Percentiles rank a stretch among this genome's conserved stretches.
Evolutionary conservation across 2,329 filamentous ascomycete species (phyloP).

Genomic region (Penicillium capsulatum): DNA sequence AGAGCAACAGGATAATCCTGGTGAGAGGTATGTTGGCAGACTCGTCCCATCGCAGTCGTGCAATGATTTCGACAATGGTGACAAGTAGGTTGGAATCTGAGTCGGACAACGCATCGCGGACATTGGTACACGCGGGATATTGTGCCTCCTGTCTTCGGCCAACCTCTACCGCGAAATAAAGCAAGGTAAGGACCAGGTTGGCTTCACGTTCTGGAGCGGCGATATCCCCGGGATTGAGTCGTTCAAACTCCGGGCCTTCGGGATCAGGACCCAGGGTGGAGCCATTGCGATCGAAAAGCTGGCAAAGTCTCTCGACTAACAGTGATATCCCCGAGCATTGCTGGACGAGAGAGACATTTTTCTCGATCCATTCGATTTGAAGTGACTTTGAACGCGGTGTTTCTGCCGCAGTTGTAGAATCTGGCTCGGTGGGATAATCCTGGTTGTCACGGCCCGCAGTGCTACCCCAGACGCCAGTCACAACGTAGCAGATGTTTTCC

Average conservation of each 20-base stretch:
- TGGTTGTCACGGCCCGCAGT: slow-evolving; percentile 52
- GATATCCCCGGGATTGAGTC: slow-evolving; percentile 30
- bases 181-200: slow-evolving; percentile 41
- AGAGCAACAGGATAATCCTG: slow-evolving; percentile 75
- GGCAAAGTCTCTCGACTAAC: slow-evolving; percentile 37
- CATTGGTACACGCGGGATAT: slow-evolving; percentile 22
- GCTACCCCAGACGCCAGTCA: slow-evolving; percentile 66
- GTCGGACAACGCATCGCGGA: slow-evolving; percentile 43
- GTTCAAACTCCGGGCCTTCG: slow-evolving; percentile 30
- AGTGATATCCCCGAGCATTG: slow-evolving; percentile 34
- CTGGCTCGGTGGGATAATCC: slow-evolving; percentile 29
- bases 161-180: slow-evolving; percentile 43
- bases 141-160: slow-evolving; percentile 35
- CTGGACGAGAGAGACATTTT: slow-evolving; percentile 38
- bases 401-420: slow-evolving; percentile 38
- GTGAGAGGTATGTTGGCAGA: slow-evolving; percentile 53
- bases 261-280: slow-evolving; percentile 21
- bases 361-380: slow-evolving; percentile 47
- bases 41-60: slow-evolving; percentile 67
- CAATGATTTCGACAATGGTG: slow-evolving; percentile 65
- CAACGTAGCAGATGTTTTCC: slow-evolving; percentile 49
- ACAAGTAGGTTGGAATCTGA: slow-evolving; percentile 66
- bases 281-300: slow-evolving; percentile 38
- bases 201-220: slow-evolving; percentile 39
- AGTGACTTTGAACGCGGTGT: slow-evolving; percentile 47